Percentiles rank a stretch among this genome's conserved stretches.
Conservation (phyloP, 768 basidiomycete genomes). For the Mrakia gelida region DNA sequence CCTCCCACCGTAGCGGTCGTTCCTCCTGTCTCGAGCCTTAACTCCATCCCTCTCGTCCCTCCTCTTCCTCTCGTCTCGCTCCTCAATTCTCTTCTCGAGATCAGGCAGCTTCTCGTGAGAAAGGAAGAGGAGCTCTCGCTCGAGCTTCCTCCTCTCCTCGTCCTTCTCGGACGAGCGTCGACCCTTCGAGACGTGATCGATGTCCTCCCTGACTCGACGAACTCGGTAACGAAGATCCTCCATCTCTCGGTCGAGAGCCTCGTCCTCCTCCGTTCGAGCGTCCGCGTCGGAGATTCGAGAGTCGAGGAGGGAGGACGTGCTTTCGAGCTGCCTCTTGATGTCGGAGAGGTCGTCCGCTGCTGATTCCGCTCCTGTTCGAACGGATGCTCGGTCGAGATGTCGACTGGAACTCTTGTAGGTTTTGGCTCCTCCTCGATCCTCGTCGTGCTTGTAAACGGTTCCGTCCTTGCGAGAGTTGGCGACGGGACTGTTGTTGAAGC, state of each 20-base stretch:
- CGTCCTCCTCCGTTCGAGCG: slow-evolving; percentile 68
- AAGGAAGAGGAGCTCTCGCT: slow-evolving; percentile 76
- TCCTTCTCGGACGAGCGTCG: slow-evolving; percentile 69
- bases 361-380: slow-evolving; percentile 67
- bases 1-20: slow-evolving; percentile 65
- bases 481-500: slow-evolving; percentile 25
- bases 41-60: slow-evolving; percentile 73
- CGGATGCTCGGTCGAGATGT: slow-evolving; percentile 76
- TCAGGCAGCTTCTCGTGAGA: slow-evolving; percentile 90
- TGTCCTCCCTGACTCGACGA: slow-evolving; percentile 79
- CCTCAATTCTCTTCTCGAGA: slow-evolving; percentile 76
- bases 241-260: slow-evolving; percentile 84
- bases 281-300: slow-evolving; percentile 62
- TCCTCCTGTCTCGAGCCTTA: slow-evolving; percentile 74
- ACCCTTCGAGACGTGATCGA: slow-evolving; percentile 78
- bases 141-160: slow-evolving; percentile 76
- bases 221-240: slow-evolving; percentile 79
- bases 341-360: slow-evolving; percentile 68
- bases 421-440: slow-evolving; percentile 54
- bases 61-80: slow-evolving; percentile 68
- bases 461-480: slow-evolving; percentile 63
- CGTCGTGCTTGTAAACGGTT: slow-evolving; percentile 79
- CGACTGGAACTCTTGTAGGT: slow-evolving; percentile 71
- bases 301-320: slow-evolving; percentile 75
- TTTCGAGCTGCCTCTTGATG: slow-evolving; percentile 75